A percentile compares a stretch with the other conserved stretches of the same genome.
Evolutionary conservation across 306 rosid genomes (phyloP).

Genomic region (Chamaecrista fasciculata): DNA sequence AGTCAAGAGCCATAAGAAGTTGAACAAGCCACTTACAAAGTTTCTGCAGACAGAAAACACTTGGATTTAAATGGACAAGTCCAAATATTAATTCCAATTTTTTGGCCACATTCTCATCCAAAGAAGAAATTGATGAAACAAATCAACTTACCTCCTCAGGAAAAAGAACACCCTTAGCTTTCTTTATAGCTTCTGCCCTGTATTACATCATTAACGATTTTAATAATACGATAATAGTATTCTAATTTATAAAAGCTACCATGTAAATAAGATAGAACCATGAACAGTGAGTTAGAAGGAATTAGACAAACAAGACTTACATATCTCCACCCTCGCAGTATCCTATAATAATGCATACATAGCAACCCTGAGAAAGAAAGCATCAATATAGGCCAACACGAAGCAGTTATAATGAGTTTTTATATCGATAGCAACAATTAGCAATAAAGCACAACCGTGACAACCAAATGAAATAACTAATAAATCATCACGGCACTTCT

Average conservation of each 20-base stretch:
- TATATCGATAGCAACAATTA: not conserved
- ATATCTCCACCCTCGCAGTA: constrained; percentile 98
- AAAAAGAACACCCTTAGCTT: constrained; percentile 69
- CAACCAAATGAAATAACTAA: not conserved
- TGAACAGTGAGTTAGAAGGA: constrained; percentile 2
- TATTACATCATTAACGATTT: constrained; percentile 30
- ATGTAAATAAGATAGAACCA: constrained; percentile 23
- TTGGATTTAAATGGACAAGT: constrained; percentile 22
- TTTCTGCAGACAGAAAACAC: constrained; percentile 51
- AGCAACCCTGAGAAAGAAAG: constrained; percentile 81
- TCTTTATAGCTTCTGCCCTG: constrained; percentile 97
- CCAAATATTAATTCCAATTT: not conserved
- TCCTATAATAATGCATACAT: constrained; percentile 92
- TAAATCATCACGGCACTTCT: not conserved
- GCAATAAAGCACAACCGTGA: not conserved
- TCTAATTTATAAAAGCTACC: constrained; percentile 25
- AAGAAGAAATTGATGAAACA: not conserved
- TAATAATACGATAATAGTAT: constrained; percentile 9
- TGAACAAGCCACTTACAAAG: constrained; percentile 99
- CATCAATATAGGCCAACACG: constrained; percentile 23
- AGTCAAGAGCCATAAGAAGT: constrained; percentile 97
- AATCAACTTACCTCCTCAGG: constrained; percentile 70
- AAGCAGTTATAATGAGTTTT: not conserved
- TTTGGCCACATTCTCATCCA: constrained; percentile 4
- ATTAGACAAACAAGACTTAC: constrained; percentile 46